Evolutionary conservation across 495 filamentous ascomycete species (phyloP), one percentile per base, ranked within the genome.

Genomic region (Trichoderma parareesei): DNA sequence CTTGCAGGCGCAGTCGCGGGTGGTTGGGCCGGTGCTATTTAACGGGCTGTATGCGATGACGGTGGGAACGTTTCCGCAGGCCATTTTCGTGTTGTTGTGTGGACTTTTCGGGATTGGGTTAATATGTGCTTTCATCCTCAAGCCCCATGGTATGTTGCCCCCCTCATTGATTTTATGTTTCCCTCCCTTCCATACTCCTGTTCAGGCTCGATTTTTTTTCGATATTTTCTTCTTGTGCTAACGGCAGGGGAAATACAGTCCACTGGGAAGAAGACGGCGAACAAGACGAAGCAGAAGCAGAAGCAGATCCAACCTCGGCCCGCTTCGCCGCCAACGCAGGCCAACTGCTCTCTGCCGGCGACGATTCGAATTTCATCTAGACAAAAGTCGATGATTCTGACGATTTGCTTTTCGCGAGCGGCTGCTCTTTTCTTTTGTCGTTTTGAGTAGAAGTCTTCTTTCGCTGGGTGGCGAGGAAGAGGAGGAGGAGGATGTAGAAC

Each of bases 21-120:
- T 98, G 9, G 71, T 96, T 14, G 86, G 87, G 9, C 94, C 94
- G 0, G 81, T 88, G 5, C 69, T 94, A 9, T 95, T 96, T 73
- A 94, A 92, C 71, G 79, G 90, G 27, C 84, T 97, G 18, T 98
- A 96, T 71, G 89, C 88, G 20, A 72, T 78, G 20, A 98, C 94
- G 0, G 90, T 97, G 5, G 84, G 81, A 14, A 86, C 82, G 5
- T 91, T 87, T 65, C 85, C 90, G 4, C 90, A 92, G 73, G 84
- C 90, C 0, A 88, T 97, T 4, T 96, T 97, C 73, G 83, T 96
- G 38, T 83, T 88, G 64, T 73, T 97, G 61, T 76, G 82, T 11
- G 74, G 74, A 27, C 79, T 87, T 0, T 96, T 95, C 73, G 85
- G 78, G 0, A n/a, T 86, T 10, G 86, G 85, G 1, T 79, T 91